Percentiles rank a stretch among this genome's conserved stretches.
These are phyloP conservation scores for Emergomyces pasteurianus DNA, from an alignment of 2,329 filamentous ascomycete genomes.

Conservation along the genomic window DNA sequence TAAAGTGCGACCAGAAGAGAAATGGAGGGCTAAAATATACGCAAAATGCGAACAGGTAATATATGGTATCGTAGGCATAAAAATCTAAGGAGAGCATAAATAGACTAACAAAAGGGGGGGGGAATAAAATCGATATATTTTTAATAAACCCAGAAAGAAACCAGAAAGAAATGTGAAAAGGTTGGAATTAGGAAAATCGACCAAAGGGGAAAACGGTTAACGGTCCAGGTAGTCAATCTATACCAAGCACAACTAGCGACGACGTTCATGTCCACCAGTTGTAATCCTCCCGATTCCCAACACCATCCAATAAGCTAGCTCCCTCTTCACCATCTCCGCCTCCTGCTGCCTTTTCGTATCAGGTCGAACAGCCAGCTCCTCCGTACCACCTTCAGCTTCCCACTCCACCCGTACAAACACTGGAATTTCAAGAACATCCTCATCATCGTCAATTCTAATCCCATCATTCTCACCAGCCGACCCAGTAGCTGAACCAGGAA, in stretches of 20 bases:
- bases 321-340: conserved; percentile 62
- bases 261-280: conserved; percentile 7
- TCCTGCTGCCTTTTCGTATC: conserved; percentile 34
- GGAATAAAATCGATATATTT: not conserved
- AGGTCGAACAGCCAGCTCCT: conserved; percentile 19
- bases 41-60: not conserved
- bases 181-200: not conserved
- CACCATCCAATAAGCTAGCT: conserved; percentile 93
- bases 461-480: conserved; percentile 15
- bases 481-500: conserved; percentile 18
- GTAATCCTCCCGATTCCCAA: conserved; percentile 74
- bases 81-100: not conserved
- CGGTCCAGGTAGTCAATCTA: not conserved
- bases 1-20: not conserved
- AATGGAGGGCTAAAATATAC: not conserved
- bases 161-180: not conserved
- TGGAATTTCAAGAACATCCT: conserved; percentile 72
- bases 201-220: not conserved
- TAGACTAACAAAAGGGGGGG: not conserved
- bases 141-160: not conserved
- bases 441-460: conserved; percentile 36
- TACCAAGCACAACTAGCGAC: conserved; percentile 2
- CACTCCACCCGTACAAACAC: conserved; percentile 89
- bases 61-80: not conserved
- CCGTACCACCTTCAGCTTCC: conserved; percentile 50